phyloP scores from a whole-genome alignment of 2,329 filamentous ascomycete species.

The Epichloe amarillans region DNA sequence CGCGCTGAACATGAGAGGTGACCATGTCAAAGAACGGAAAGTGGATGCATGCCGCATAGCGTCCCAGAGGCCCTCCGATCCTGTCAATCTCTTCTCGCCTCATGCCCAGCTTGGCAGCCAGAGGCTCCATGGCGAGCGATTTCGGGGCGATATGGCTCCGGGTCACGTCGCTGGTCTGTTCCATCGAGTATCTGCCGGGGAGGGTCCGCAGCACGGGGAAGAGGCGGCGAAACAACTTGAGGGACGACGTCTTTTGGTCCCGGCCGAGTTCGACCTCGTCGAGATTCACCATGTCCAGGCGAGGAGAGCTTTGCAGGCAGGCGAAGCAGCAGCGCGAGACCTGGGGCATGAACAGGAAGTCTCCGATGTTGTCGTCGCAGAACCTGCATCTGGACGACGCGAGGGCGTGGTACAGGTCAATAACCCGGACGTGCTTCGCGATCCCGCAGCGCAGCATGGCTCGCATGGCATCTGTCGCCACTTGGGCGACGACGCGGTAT shows the following conservation, averaged over 20 bases:
- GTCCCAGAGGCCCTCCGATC: neutral
- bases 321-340: constrained; percentile 4
- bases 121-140: no score
- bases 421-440: neutral
- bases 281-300: neutral
- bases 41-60: neutral
- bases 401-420: constrained; percentile 2
- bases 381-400: neutral
- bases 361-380: constrained; percentile 1
- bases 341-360: constrained; percentile 1
- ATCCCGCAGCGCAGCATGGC: constrained; percentile 1
- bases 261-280: neutral
- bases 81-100: neutral
- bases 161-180: neutral
- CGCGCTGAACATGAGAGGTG: neutral
- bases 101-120: no score
- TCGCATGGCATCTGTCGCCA: neutral
- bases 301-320: neutral
- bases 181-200: constrained; percentile 1
- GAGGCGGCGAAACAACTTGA: neutral
- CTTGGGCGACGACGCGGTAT: neutral
- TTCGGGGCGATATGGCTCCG: no score
- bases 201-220: constrained; percentile 1
- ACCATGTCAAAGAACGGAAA: neutral
- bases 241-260: neutral